Base-by-base conservation (phyloP, 129 eudicot genomes). In the Flaveria bidentis region DNA sequence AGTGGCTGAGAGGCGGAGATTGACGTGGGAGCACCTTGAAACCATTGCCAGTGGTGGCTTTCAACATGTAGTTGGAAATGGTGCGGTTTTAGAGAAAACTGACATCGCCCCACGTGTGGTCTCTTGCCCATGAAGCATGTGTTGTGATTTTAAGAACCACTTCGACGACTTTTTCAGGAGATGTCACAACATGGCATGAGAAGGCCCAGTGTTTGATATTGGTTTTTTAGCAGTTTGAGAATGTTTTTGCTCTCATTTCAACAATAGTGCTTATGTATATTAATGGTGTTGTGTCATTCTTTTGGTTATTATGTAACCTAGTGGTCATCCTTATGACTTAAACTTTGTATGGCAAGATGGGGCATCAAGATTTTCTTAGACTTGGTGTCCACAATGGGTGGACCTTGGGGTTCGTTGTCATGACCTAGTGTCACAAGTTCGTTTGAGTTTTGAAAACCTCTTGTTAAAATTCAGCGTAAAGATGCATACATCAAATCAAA, bases 11-110 rank as follows among this genome's bases (percentile, higher is more conserved):
- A 83, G 73, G 78, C 86, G 96, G 82, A 83, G 82, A 46, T 74
- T 81, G 77, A 82, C 85, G 46, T 90, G 96, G 96, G 90, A 87
- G 52, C 87, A 55, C 68, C 81, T 87, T 14, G 92, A 90, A 69
- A 85, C 67, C 53, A 76, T 78, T 50, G 90, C 88, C 8, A 47
- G 63, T 76, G 64, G 73, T 46, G 57, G 74, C 41, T 72, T 75
- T 57, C 83, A 78, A 65, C 83, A 84, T 3, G 8, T 72, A 11
- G 82, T 45, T 69, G 84, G 81, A 58, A 72, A 39, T 57, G 57
- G 73, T 47, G 80, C 82, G 49, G 81, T 73, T 67, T 69, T 75
- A 42, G 75, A 76, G 73, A 85, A 80, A 68, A 56, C 85, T 2
- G 41, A 73, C 7, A 53, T 67, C 23, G 63, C 88, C 55, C 18